Percentiles rank a stretch among this genome's conserved stretches.
Evolutionary conservation across 805 yeast genomes (phyloP).

Genomic region (Clavispora vitiphila): DNA sequence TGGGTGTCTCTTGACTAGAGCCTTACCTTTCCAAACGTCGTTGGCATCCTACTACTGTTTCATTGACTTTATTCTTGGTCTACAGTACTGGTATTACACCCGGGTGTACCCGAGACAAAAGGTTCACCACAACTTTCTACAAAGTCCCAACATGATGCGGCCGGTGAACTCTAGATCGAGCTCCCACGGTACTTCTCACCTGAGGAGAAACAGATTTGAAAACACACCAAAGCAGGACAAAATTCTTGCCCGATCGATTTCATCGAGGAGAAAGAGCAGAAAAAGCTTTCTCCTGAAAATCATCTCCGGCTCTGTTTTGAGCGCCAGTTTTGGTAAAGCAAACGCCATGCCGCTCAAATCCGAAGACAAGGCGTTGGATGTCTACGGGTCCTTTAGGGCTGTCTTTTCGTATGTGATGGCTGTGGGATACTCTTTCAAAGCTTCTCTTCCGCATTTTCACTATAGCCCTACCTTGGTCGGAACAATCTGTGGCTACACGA

Average conservation of each 20-base stretch:
- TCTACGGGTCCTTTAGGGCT: neutral
- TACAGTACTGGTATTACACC: slow-evolving; percentile 18
- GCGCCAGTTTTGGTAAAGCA: slow-evolving; percentile 12
- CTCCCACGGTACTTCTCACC: slow-evolving; percentile 2
- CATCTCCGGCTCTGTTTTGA: slow-evolving; percentile 11
- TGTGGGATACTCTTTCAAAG: neutral
- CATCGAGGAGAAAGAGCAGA: slow-evolving; percentile 4
- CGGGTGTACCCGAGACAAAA: slow-evolving; percentile 24
- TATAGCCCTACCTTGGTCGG: slow-evolving; percentile 18
- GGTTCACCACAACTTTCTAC: slow-evolving; percentile 34
- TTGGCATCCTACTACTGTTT: slow-evolving; percentile 67
- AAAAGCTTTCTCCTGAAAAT: slow-evolving; percentile 8
- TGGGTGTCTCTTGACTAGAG: slow-evolving; percentile 75
- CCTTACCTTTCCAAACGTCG: slow-evolving; percentile 73
- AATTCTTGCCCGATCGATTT: slow-evolving; percentile 5
- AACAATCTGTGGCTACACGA: slow-evolving; percentile 28
- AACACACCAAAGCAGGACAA: slow-evolving; percentile 4
- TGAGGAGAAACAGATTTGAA: slow-evolving; percentile 22
- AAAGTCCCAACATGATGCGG: slow-evolving; percentile 32
- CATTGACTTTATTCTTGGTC: slow-evolving; percentile 12
- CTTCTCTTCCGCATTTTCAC: neutral
- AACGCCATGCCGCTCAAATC: slow-evolving; percentile 1
- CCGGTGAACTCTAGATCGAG: slow-evolving; percentile 12
- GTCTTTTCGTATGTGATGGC: neutral
- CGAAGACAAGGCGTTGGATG: neutral